These are phyloP conservation scores for Bonia amplexicaulis DNA, from an alignment of 176 grass and related monocot genomes.

Conservation along the genomic window DNA sequence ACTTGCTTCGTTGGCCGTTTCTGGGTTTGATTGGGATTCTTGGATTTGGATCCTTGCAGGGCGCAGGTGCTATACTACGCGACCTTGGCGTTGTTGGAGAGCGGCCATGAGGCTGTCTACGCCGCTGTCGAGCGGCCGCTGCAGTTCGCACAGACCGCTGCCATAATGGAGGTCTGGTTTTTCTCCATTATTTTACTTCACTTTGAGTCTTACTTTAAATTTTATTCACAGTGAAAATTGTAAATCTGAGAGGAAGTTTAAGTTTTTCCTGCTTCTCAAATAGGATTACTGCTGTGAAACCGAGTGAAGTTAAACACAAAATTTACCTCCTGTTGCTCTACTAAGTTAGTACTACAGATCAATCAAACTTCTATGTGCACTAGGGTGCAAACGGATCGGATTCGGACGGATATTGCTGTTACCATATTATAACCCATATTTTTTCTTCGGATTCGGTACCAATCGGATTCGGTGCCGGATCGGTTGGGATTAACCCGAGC, in stretches of 20 bases:
- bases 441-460: no score
- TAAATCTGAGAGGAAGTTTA: not conserved
- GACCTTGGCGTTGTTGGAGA: not conserved
- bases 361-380: not conserved
- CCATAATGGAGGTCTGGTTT: conserved; percentile 34
- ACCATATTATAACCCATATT: no score
- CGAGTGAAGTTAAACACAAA: not conserved
- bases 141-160: conserved; percentile 41
- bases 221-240: not conserved
- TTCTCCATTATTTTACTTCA: not conserved
- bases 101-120: conserved; percentile 38
- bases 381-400: no score
- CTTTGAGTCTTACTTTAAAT: not conserved
- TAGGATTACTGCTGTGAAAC: not conserved
- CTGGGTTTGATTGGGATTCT: not conserved
- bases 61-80: conserved; percentile 43
- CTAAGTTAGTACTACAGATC: not conserved
- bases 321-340: not conserved
- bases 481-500: no score
- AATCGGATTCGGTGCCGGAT: no score
- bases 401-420: no score
- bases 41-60: conserved; percentile 19
- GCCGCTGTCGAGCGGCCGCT: conserved; percentile 39
- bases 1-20: not conserved
- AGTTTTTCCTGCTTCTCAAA: not conserved